Evolutionary conservation across 768 basidiomycete species (phyloP).

Genomic region (Lanmaoa pseudosensibilis): DNA sequence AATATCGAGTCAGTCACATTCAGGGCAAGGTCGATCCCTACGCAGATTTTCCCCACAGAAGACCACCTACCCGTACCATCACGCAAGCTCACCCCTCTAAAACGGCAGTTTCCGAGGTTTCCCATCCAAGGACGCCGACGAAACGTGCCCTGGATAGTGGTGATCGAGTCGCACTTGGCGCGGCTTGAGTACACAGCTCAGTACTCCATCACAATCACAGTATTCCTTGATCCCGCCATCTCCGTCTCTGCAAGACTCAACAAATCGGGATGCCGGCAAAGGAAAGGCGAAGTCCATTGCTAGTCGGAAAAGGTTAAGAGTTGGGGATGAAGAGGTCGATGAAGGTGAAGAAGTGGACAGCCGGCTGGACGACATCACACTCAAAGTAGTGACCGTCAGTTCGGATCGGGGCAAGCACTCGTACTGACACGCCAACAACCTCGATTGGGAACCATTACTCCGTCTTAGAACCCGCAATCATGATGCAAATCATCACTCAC

Average conservation of each 20-base stretch:
- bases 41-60: conserved; percentile 16
- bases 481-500: conserved; percentile 36
- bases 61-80: background rate
- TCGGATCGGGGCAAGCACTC: conserved; percentile 12
- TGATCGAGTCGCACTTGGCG: conserved; percentile 21
- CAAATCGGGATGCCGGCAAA: conserved; percentile 37
- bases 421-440: conserved; percentile 11
- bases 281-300: conserved; percentile 37
- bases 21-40: conserved; percentile 3
- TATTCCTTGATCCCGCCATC: conserved; percentile 61
- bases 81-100: background rate
- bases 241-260: conserved; percentile 51
- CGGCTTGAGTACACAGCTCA: conserved; percentile 8
- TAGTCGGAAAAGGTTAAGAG: conserved; percentile 51
- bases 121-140: conserved; percentile 30
- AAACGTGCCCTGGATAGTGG: conserved; percentile 46
- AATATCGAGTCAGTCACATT: background rate
- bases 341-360: conserved; percentile 26
- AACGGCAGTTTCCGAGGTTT: background rate
- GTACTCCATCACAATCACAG: conserved; percentile 16
- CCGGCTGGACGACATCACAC: conserved; percentile 14
- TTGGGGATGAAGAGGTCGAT: conserved; percentile 33
- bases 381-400: conserved; percentile 24
- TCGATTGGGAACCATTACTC: conserved; percentile 34
- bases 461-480: conserved; percentile 24